Conservation (phyloP, 2,329 filamentous ascomycete genomes). For the Aspergillus hiratsukae region DNA sequence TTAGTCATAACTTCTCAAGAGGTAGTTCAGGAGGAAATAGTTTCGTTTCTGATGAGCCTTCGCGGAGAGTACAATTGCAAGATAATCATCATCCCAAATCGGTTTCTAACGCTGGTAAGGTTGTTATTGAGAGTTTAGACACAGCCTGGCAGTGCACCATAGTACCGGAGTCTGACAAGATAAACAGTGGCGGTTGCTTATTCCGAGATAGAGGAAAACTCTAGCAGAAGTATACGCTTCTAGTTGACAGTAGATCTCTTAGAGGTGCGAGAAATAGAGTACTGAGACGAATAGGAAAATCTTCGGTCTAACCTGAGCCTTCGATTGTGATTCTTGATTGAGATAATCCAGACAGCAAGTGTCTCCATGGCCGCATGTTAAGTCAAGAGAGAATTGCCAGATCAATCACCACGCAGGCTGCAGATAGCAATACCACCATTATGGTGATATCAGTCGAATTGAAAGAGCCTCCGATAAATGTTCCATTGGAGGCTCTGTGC, state of each 20-base stretch:
- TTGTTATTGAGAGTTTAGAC: background rate
- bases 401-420: background rate
- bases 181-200: background rate
- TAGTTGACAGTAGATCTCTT: background rate
- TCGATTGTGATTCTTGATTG: background rate
- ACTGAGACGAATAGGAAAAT: background rate
- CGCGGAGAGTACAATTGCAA: no score
- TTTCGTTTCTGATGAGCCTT: no score
- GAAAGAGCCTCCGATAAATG: no score
- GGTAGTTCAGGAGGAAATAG: background rate
- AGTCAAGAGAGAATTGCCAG: background rate
- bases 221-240: no score
- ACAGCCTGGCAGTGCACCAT: background rate
- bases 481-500: background rate
- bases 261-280: background rate
- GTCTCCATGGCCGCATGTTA: background rate
- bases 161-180: background rate
- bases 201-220: background rate
- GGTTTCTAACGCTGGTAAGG: background rate
- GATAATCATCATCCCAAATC: no score
- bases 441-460: background rate
- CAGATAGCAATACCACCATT: background rate
- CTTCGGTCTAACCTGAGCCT: background rate
- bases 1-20: background rate
- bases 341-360: background rate